phyloP scores from a whole-genome alignment of 495 filamentous ascomycete species.

The Parmelia sp. region DNA sequence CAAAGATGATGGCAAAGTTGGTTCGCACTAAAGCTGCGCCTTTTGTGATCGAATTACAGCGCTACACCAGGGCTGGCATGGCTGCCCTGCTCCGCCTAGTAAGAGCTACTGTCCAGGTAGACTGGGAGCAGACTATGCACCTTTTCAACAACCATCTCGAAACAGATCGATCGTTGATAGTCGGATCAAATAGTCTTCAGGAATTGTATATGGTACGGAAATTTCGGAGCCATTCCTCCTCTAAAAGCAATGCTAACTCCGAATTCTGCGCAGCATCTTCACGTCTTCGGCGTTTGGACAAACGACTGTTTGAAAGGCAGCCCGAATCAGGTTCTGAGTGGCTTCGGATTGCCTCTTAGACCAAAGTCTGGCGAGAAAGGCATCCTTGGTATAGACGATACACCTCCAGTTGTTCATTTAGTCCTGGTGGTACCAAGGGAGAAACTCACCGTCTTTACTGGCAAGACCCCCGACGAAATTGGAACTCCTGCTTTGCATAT shows the following conservation, averaged over 20 bases:
- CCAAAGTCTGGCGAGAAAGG: constrained; percentile 1
- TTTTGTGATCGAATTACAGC: constrained; percentile 11
- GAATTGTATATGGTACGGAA: constrained; percentile 27
- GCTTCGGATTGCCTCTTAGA: not conserved
- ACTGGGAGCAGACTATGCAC: constrained; percentile 34
- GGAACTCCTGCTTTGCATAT: constrained; percentile 14
- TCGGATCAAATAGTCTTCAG: constrained; percentile 29
- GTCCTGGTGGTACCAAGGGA: constrained; percentile 13
- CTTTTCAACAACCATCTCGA: constrained; percentile 28
- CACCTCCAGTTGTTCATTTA: constrained; percentile 13
- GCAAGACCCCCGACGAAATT: not conserved
- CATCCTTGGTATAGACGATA: constrained; percentile 4
- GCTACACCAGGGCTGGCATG: constrained; percentile 41
- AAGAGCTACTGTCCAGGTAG: constrained; percentile 23
- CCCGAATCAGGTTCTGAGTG: not conserved
- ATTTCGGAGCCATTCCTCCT: no score
- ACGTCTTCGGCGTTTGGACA: constrained; percentile 29
- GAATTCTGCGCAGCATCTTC: no score
- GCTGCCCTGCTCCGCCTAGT: constrained; percentile 32
- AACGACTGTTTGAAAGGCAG: not conserved
- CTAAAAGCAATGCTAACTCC: no score
- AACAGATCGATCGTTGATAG: constrained; percentile 24
- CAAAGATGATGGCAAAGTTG: constrained; percentile 17
- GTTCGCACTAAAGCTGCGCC: constrained; percentile 1
- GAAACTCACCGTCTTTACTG: constrained; percentile 11